Evolutionary conservation across 2,329 filamentous ascomycete species (phyloP), one percentile per base, ranked within the genome.

Genomic region (Beauveria medogensis): DNA sequence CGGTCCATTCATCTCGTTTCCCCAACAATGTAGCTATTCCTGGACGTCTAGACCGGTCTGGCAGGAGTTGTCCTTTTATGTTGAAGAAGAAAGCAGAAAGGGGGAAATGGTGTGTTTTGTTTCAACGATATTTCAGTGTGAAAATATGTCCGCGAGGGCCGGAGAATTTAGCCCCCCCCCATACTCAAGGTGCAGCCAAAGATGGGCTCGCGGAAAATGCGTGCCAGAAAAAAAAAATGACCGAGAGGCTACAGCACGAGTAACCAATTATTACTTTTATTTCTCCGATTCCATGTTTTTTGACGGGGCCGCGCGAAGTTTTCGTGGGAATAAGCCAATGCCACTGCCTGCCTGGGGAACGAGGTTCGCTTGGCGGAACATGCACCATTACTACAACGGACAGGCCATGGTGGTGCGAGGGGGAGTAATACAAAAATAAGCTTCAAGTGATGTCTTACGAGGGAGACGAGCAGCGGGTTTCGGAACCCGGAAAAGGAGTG

Each of bases 361-460:
- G 34, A 28, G 14, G 20, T 34, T 24, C 50, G 50, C 50, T 52
- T 52, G 40, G 26, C 26, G 28, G 46, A 41, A 34, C 34, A 59
- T 52, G 57, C 57, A 59, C n/a, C 48, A 59, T 59, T 59, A 59
- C 48, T 59, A 59, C 50, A 28, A 20, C 40, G 12, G 44, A 26
- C 22, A 20, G 34, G 53, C 7, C n/a, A 16, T 20, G 22, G 41
- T 56, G 44, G 28, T 47, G 37, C 26, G 48, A n/a, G n/a, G 37
- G 10, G 48, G 48, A 34, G 57, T 59, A 59, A 59, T 59, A 59
- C 48, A 53, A 59, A 59, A 59, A 59, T 59, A 59, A 59, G 57
- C 57, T 40, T 53, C 46, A 59, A 59, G 48, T 40, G 18, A 50
- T 53, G 57, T 59, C 57, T 52, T 53, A 59, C 48, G 30, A 34